A percentile compares a stretch with the other conserved stretches of the same genome.
Conservation (phyloP, 1,139 yeast species). For the Taphrina deformans region DNA sequence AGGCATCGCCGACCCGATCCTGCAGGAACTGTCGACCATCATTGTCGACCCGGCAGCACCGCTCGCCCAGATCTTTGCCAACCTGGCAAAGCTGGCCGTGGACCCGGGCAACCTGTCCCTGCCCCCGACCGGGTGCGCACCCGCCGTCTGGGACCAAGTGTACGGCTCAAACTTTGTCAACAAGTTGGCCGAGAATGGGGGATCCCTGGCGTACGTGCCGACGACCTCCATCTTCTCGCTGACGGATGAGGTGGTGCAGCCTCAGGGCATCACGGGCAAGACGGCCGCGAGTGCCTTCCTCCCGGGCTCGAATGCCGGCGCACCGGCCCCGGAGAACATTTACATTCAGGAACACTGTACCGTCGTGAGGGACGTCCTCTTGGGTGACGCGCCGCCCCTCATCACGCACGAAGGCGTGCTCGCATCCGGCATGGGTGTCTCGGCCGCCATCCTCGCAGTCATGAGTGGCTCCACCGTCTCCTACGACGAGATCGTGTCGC, state of each 20-base stretch:
- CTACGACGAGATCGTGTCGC: neutral
- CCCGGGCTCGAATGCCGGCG: slow-evolving; percentile 11
- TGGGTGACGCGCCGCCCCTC: slow-evolving; percentile 16
- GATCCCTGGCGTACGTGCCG: slow-evolving; percentile 14
- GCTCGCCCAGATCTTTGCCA: slow-evolving; percentile 1
- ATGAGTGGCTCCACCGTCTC: neutral
- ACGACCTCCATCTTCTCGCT: slow-evolving; percentile 8
- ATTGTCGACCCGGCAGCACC: slow-evolving; percentile 6
- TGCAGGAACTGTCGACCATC: neutral
- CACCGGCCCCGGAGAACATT: slow-evolving; percentile 1
- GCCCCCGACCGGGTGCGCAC: slow-evolving; percentile 5
- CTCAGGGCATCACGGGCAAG: slow-evolving; percentile 23
- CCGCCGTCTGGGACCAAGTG: slow-evolving; percentile 15
- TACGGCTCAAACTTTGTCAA: slow-evolving; percentile 6
- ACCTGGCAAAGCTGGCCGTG: slow-evolving; percentile 6
- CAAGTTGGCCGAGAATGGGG: slow-evolving; percentile 6
- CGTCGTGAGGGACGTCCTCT: neutral
- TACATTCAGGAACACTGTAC: slow-evolving; percentile 15
- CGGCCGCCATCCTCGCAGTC: slow-evolving; percentile 18
- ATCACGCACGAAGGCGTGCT: slow-evolving; percentile 31
- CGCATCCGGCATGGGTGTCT: slow-evolving; percentile 23
- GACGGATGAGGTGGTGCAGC: slow-evolving; percentile 23
- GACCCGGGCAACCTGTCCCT: neutral
- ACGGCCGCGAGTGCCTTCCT: slow-evolving; percentile 12
- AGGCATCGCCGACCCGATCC: neutral